Base-by-base conservation (phyloP, 2,329 filamentous ascomycete species). In the Diaporthe amygdali region DNA sequence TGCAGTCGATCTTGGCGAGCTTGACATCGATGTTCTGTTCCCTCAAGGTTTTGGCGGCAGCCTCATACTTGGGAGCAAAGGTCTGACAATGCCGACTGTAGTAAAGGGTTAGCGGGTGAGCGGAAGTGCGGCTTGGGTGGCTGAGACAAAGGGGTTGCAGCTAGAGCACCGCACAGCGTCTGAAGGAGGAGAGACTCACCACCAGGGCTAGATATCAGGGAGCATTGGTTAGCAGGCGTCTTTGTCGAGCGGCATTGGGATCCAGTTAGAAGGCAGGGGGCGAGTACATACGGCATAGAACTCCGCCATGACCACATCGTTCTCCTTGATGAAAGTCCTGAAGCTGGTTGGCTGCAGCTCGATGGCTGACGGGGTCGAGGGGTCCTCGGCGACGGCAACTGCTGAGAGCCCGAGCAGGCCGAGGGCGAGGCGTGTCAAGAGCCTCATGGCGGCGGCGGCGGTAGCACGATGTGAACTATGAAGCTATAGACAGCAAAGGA, bases 1-100 rank as follows among this genome's bases (percentile, higher is more conserved):
- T 98, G 89, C 96, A 98, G 88, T 98, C 96, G 78, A 97, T 85
- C 91, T 97, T 96, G 84, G 89, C 93, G 70, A 97, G 88, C 80
- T 89, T 90, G 84, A 96, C 71, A 4, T 71, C 49, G 39, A 95
- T 95, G 81, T 93, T 88, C 90, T 96, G 96, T 84, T 94, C 93
- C 88, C 95, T 95, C 75, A 97, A 87, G 37, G 90, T 88, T 44
- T 93, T 96, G 59, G 94, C 94, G 64, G 94, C 94, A 82, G 93
- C 91, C 86, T 97, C 94, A 84, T 96, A 97, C 85, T 96, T 94
- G 81, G 94, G 93, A 73, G 93, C 96, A 76, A 99, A 94, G 72
- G 96, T 95, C 88, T 98, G 98, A 92, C 96, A 98, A 89, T 98
- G 96, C 76, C 95, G 95, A 79, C 94, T 97, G 95, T 95, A 97